Evolutionary conservation across 768 basidiomycete genomes (phyloP).

Genomic region (Floccularia luteovirens): DNA sequence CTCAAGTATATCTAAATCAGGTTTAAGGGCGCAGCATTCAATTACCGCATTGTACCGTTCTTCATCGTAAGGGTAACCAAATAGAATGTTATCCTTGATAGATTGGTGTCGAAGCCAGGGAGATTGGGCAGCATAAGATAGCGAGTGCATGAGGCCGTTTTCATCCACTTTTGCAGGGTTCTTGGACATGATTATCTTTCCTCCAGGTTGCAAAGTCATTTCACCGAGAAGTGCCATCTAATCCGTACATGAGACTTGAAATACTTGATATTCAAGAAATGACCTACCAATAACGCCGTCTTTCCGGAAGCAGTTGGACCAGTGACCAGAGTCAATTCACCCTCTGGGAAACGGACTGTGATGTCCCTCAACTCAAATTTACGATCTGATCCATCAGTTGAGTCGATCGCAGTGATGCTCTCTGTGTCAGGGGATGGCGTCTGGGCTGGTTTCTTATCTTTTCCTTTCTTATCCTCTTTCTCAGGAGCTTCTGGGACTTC

Average conservation of each 20-base stretch:
- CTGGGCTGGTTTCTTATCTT: conserved; percentile 8
- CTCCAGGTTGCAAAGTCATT: conserved; percentile 45
- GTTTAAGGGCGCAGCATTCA: conserved; percentile 76
- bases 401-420: conserved; percentile 9
- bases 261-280: not conserved
- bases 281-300: conserved; percentile 62
- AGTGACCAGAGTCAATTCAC: conserved; percentile 62
- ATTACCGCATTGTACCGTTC: conserved; percentile 69
- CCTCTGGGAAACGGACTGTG: conserved; percentile 62
- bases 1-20: conserved; percentile 79
- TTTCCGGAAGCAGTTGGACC: conserved; percentile 83
- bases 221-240: conserved; percentile 74
- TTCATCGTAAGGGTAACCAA: conserved; percentile 66
- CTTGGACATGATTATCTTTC: conserved; percentile 62
- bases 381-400: conserved; percentile 23
- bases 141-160: conserved; percentile 50
- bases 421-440: conserved; percentile 6
- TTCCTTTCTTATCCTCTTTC: conserved; percentile 13
- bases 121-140: conserved; percentile 70
- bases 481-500: conserved; percentile 26
- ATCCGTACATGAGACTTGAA: not conserved
- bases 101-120: conserved; percentile 68
- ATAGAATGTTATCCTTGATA: conserved; percentile 76
- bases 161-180: conserved; percentile 50
- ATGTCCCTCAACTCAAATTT: conserved; percentile 66